Conservation (phyloP, 148 eudicot species). For the Diospyros kaki region DNA sequence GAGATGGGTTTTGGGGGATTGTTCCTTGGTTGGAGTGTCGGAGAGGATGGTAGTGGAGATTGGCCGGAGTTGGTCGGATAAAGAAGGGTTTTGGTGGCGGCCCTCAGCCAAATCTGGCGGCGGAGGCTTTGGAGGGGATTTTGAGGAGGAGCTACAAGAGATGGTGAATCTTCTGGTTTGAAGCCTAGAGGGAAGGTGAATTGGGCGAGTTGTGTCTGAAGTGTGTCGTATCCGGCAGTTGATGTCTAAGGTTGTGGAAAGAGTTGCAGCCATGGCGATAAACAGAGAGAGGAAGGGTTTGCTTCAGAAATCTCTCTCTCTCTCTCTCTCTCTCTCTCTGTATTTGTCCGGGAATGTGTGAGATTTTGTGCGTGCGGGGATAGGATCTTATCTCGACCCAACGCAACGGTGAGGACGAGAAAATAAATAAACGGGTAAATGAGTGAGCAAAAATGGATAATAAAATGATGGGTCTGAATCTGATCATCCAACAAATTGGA, state of each 20-base stretch:
- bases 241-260: constrained; percentile 53
- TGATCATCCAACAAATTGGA: no score
- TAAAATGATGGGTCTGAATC: no score
- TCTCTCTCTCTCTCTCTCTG: background rate
- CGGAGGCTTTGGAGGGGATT: constrained; percentile 38
- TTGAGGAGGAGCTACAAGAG: constrained; percentile 39
- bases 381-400: constrained; percentile 8
- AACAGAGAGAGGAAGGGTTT: constrained; percentile 11
- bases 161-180: constrained; percentile 32
- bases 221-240: constrained; percentile 31
- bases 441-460: no score
- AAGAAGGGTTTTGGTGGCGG: constrained; percentile 51
- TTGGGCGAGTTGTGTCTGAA: constrained; percentile 34
- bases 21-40: constrained; percentile 28
- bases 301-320: background rate
- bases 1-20: constrained; percentile 32
- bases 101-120: constrained; percentile 27
- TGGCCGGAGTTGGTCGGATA: constrained; percentile 73
- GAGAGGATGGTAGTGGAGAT: constrained; percentile 53
- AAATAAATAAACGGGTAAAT: no score
- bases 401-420: no score
- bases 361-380: background rate
- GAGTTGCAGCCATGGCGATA: constrained; percentile 47
- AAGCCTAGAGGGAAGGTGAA: constrained; percentile 23
- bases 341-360: background rate